Evolutionary conservation across 2,329 filamentous ascomycete genomes (phyloP).

Genomic region (Colletotrichum karsti): DNA sequence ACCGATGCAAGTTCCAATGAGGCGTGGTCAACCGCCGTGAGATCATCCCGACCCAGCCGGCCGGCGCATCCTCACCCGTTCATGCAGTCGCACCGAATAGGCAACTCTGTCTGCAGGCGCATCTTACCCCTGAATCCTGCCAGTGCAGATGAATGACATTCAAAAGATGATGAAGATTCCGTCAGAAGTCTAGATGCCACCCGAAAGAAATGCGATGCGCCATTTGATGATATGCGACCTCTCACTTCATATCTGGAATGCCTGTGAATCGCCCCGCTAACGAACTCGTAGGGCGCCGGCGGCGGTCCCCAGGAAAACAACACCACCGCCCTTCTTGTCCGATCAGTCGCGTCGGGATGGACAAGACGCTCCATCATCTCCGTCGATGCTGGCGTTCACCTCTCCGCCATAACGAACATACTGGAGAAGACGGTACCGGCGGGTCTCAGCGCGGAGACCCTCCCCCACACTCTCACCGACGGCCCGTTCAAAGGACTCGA

Average conservation of each 20-base stretch:
- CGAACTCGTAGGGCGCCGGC: conserved; percentile 74
- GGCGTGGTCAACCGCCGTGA: background rate
- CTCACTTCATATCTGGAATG: no score
- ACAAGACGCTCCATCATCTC: conserved; percentile 83
- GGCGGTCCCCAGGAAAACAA: conserved; percentile 92
- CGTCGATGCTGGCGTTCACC: conserved; percentile 92
- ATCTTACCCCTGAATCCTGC: conserved; percentile 5
- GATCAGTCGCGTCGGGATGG: conserved; percentile 83
- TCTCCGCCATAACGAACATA: conserved; percentile 84
- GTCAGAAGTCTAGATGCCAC: no score
- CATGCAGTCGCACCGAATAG: conserved; percentile 25
- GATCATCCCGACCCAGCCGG: background rate
- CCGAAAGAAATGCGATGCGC: background rate
- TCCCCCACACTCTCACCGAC: conserved; percentile 64
- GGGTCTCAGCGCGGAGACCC: conserved; percentile 43
- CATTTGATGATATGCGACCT: background rate
- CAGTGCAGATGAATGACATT: background rate
- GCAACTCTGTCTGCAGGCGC: conserved; percentile 6
- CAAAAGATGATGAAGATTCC: no score
- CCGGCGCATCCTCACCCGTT: conserved; percentile 2
- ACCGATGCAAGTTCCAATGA: background rate
- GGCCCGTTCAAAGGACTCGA: conserved; percentile 86
- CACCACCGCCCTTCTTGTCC: conserved; percentile 88
- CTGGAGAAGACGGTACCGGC: conserved; percentile 65
- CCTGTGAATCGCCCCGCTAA: conserved; percentile 21